Evolutionary conservation across 148 eudicot genomes (phyloP), one percentile per base, ranked within the genome.

Genomic region (Rhododendron vialii): DNA sequence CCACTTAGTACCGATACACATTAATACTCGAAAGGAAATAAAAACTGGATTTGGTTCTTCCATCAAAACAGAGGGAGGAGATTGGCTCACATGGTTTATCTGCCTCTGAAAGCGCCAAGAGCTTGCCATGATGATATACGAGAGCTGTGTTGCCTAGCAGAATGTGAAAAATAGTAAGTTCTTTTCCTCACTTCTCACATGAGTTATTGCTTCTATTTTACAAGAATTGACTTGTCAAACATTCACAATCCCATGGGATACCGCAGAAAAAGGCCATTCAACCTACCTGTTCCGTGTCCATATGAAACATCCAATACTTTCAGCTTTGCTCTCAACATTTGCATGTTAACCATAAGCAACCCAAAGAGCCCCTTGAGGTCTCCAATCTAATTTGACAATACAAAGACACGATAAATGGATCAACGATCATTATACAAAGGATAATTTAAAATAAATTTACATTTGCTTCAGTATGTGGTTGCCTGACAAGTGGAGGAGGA

Each of bases 281-380:
- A 36, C 88, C 61, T 75, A 94, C 99, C 98, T 81, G 98, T 94
- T 82, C 97, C 95, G 51, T 41, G 26, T 88, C 98, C 99, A 91
- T 91, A 94, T 8, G 98, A 88, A 83, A 90, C 80, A 87, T 97
- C 99, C 86, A 94, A 82, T n/a, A 97, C 96, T 92, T 95, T 93
- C 85, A 94, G 86, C 87, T 94, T 97, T 81, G 89, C 89, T 85
- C 98, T 93, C 83, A 97, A 93, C 91, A 92, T 86, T 86, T 95
- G 95, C 86, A 97, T 86, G 88, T 91, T 86, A 73, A 95, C 94
- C 88, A 90, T 91, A 78, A 93, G 74, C 88, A 97, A 89, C 63
- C 99, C 99, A 82, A 93, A 94, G 8, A 94, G 63, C 63, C 99
- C 99, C 82, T 94, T 97, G 57, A 97, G 92, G 86, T 95, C 98